Percentiles rank a stretch among this genome's conserved stretches.
These are phyloP conservation scores for Cercospora janseana DNA, from an alignment of 2,329 filamentous ascomycete species.

Conservation along the genomic window DNA sequence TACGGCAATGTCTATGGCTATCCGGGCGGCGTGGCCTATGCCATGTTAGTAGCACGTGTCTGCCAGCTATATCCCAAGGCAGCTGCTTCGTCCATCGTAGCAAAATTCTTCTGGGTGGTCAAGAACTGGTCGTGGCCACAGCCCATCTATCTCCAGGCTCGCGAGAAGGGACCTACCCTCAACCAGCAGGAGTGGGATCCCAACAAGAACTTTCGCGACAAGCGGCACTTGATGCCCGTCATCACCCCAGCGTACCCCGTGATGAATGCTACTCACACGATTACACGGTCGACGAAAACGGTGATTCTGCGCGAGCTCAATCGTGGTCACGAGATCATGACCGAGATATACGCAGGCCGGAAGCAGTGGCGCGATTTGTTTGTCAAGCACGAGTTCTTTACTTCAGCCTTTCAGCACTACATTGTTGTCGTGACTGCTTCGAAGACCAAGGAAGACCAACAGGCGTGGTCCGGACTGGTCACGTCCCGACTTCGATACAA, in stretches of 20 bases:
- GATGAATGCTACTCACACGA: constrained; percentile 96
- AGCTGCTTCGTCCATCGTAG: constrained; percentile 80
- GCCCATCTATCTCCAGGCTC: constrained; percentile 84
- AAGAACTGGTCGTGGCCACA: constrained; percentile 89
- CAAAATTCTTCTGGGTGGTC: constrained; percentile 93
- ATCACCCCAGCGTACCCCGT: constrained; percentile 97
- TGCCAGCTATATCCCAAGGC: constrained; percentile 96
- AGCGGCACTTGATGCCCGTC: constrained; percentile 91
- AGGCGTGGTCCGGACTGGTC: constrained; percentile 85
- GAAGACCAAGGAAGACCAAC: constrained; percentile 77
- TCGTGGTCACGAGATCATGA: constrained; percentile 72
- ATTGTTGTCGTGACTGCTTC: constrained; percentile 82
- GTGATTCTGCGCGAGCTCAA: constrained; percentile 82
- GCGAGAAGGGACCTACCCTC: constrained; percentile 73
- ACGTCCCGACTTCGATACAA: constrained; percentile 83
- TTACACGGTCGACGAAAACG: constrained; percentile 78
- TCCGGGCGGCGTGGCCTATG: constrained; percentile 95
- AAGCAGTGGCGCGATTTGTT: constrained; percentile 85
- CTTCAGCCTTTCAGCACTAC: constrained; percentile 90
- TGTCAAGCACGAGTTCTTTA: constrained; percentile 89
- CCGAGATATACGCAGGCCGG: constrained; percentile 74
- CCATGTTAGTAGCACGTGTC: constrained; percentile 92
- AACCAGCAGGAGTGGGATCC: constrained; percentile 93
- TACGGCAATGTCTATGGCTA: constrained; percentile 97
- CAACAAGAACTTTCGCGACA: constrained; percentile 76